These are phyloP conservation scores for Aspergillus unguis DNA, from an alignment of 2,329 filamentous ascomycete genomes.

Conservation along the genomic window DNA sequence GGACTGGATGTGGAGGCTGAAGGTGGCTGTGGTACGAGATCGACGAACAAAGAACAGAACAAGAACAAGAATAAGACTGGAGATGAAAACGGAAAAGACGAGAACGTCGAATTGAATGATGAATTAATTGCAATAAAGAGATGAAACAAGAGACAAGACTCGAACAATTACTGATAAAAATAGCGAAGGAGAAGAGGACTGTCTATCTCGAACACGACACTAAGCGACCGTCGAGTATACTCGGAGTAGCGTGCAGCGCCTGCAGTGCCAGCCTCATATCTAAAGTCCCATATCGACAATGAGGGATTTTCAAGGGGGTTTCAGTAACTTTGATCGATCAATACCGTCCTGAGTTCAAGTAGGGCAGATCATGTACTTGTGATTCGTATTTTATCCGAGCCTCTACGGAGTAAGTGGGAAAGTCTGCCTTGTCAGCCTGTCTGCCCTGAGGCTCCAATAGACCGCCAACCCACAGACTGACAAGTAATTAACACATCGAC, in stretches of 20 bases:
- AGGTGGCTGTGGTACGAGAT: slow-evolving; percentile 7
- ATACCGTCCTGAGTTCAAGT: no score
- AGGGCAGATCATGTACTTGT: no score
- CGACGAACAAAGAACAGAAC: slow-evolving; percentile 7
- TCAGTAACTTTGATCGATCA: no score
- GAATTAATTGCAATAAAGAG: background rate
- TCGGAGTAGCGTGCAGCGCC: no score
- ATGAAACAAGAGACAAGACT: background rate
- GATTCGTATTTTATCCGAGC: no score
- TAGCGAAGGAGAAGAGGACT: background rate
- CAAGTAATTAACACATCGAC: no score
- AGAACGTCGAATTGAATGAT: background rate
- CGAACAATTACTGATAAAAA: slow-evolving; percentile 4
- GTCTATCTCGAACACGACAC: background rate
- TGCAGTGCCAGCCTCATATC: no score
- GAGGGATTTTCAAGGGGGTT: slow-evolving; percentile 3
- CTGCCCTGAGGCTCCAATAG: background rate
- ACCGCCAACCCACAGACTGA: no score
- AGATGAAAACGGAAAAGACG: background rate
- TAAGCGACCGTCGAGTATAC: no score
- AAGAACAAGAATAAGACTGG: background rate
- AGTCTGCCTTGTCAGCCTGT: slow-evolving; percentile 9
- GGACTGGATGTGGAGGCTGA: background rate
- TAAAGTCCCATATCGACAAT: background rate
- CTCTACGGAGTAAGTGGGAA: background rate